A percentile compares a stretch with the other conserved stretches of the same genome.
phyloP scores from a whole-genome alignment of 1,139 yeast species.

The Hyphopichia fennica region DNA sequence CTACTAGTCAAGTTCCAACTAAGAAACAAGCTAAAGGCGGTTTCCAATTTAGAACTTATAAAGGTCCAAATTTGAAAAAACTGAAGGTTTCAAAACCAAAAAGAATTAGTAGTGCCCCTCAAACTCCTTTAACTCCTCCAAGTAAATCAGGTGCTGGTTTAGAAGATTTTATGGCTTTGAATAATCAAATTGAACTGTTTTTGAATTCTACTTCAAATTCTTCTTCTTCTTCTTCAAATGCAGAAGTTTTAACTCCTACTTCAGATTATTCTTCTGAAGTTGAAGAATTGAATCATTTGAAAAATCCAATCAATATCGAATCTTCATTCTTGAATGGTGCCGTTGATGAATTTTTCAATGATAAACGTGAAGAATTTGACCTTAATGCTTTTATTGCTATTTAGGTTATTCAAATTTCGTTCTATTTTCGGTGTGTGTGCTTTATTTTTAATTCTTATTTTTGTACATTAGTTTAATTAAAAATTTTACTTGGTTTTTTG shows the following conservation, averaged over 20 bases:
- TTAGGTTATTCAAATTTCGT: no score
- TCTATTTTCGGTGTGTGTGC: no score
- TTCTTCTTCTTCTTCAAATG: neutral
- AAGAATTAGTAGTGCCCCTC: neutral
- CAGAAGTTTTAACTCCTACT: constrained; percentile 13
- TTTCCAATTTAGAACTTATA: constrained; percentile 41
- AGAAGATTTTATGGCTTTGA: constrained; percentile 34
- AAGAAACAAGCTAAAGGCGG: constrained; percentile 27
- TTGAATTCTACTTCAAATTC: constrained; percentile 6
- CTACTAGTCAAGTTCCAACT: constrained; percentile 17
- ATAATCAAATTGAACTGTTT: constrained; percentile 24
- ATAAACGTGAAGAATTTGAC: constrained; percentile 31
- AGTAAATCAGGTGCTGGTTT: constrained; percentile 18
- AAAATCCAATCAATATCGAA: constrained; percentile 16
- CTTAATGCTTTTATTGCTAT: constrained; percentile 30
- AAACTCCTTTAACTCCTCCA: constrained; percentile 5
- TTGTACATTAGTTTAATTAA: neutral
- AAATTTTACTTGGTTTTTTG: no score
- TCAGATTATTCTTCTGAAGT: constrained; percentile 23
- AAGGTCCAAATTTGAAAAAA: constrained; percentile 29
- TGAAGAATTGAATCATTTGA: constrained; percentile 14
- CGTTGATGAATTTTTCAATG: constrained; percentile 23
- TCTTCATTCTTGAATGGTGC: constrained; percentile 12
- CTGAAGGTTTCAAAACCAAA: constrained; percentile 17
- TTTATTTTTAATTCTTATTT: no score